Conservation (phyloP, 2,329 filamentous ascomycete species). For the Penicillium nordicum region DNA sequence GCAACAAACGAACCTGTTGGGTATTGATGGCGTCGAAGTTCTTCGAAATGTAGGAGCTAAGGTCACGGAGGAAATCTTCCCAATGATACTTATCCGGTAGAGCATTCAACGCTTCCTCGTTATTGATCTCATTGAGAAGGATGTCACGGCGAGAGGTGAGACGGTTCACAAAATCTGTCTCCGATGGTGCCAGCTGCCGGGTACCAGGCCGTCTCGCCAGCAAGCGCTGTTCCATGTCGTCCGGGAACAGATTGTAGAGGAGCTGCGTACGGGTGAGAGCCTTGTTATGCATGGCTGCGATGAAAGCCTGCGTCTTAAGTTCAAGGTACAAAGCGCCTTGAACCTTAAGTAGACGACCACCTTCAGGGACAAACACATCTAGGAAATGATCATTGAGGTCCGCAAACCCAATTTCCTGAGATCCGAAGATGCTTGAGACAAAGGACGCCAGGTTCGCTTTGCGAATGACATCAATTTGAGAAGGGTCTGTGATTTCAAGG, state of each 20-base stretch:
- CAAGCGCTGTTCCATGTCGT: conserved; percentile 54
- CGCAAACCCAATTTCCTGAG: conserved; percentile 61
- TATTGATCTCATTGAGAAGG: conserved; percentile 54
- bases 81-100: conserved; percentile 61
- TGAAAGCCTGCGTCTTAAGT: conserved; percentile 65
- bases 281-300: conserved; percentile 57
- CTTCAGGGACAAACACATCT: conserved; percentile 61
- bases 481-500: conserved; percentile 49
- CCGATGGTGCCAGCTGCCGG: conserved; percentile 54
- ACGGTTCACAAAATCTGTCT: conserved; percentile 58
- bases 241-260: conserved; percentile 58
- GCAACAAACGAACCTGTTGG: conserved; percentile 40
- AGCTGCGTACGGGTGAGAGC: conserved; percentile 55
- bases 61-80: conserved; percentile 60
- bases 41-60: conserved; percentile 57
- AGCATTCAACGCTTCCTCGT: conserved; percentile 47
- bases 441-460: conserved; percentile 65
- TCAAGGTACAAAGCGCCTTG: conserved; percentile 61
- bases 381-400: conserved; percentile 63
- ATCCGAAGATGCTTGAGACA: conserved; percentile 61
- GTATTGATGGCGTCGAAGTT: conserved; percentile 53
- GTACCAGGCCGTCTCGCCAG: conserved; percentile 54
- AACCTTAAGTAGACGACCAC: conserved; percentile 56
- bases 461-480: conserved; percentile 58
- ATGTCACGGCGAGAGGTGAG: conserved; percentile 55